These are phyloP conservation scores for Ambrosiella xylebori DNA, from an alignment of 2,329 filamentous ascomycete species.

Conservation along the genomic window DNA sequence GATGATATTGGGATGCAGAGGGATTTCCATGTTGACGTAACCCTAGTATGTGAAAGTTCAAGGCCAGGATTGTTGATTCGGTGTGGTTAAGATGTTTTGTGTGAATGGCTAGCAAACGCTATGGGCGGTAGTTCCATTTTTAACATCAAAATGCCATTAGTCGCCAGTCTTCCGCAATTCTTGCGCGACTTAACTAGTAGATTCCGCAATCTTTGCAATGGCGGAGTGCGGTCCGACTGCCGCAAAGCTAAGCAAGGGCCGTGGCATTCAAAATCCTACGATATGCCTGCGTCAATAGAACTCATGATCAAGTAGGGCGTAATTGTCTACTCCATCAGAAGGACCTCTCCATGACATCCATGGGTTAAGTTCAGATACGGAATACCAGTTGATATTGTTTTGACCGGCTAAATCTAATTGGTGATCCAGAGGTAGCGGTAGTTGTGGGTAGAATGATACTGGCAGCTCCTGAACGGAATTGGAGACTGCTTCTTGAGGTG, in stretches of 20 bases:
- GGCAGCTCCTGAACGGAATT: background rate
- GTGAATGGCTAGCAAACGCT: too few relatives aligned
- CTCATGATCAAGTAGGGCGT: background rate
- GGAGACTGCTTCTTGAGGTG: background rate
- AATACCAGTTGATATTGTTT: background rate
- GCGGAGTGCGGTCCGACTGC: too few relatives aligned
- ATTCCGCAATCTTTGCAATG: too few relatives aligned
- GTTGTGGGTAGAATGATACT: background rate
- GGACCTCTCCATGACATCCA: background rate
- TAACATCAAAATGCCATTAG: too few relatives aligned
- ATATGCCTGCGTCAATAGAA: background rate
- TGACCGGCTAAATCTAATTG: background rate
- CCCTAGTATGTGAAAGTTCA: background rate
- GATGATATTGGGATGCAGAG: background rate
- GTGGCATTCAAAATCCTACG: background rate
- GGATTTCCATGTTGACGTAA: background rate
- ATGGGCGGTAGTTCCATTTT: too few relatives aligned
- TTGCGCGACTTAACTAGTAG: too few relatives aligned
- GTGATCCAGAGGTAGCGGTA: background rate
- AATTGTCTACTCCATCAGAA: background rate
- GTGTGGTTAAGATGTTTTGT: background rate
- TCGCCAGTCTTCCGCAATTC: too few relatives aligned
- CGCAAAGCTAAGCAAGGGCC: too few relatives aligned
- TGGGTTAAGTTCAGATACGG: background rate
- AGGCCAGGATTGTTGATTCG: background rate